These are phyloP conservation scores for Thamnidium elegans DNA, from an alignment of 192 early-diverging fungal species.

Conservation along the genomic window DNA sequence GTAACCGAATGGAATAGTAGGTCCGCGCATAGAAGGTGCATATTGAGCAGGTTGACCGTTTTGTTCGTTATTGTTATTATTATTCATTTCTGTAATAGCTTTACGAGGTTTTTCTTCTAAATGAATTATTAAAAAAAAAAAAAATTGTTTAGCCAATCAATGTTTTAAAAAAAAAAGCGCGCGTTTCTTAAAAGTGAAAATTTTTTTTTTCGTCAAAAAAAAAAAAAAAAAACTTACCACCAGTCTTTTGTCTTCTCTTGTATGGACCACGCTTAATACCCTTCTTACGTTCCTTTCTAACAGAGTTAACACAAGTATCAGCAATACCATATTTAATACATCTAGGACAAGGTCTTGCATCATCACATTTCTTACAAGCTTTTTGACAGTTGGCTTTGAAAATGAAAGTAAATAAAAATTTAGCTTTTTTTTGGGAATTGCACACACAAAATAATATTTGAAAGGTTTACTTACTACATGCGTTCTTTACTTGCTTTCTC, in stretches of 20 bases:
- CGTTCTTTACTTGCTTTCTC: constrained; percentile 36
- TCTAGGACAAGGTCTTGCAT: constrained; percentile 77
- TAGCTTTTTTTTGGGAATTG: not conserved
- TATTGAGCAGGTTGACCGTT: constrained; percentile 13
- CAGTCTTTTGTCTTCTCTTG: constrained; percentile 46
- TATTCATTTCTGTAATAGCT: not conserved
- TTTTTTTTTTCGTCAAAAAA: not conserved
- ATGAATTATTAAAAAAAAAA: not conserved
- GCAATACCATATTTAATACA: constrained; percentile 73
- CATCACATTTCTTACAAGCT: constrained; percentile 91
- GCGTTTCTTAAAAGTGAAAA: not conserved
- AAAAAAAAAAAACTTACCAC: not conserved
- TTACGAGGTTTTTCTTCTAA: constrained; percentile 10
- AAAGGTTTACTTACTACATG: constrained; percentile 27
- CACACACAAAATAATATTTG: not conserved
- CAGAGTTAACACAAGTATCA: constrained; percentile 71
- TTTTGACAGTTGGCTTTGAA: constrained; percentile 75
- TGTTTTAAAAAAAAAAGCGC: constrained; percentile 1
- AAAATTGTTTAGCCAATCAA: constrained; percentile 7
- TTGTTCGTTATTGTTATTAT: not conserved
- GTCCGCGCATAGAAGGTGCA: constrained; percentile 18
- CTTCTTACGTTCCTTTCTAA: constrained; percentile 76
- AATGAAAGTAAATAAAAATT: constrained; percentile 9
- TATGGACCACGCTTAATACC: constrained; percentile 86
- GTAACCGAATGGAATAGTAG: constrained; percentile 22